Conservation (phyloP, 2,329 filamentous ascomycete genomes). For the Scytalidium sp. region DNA sequence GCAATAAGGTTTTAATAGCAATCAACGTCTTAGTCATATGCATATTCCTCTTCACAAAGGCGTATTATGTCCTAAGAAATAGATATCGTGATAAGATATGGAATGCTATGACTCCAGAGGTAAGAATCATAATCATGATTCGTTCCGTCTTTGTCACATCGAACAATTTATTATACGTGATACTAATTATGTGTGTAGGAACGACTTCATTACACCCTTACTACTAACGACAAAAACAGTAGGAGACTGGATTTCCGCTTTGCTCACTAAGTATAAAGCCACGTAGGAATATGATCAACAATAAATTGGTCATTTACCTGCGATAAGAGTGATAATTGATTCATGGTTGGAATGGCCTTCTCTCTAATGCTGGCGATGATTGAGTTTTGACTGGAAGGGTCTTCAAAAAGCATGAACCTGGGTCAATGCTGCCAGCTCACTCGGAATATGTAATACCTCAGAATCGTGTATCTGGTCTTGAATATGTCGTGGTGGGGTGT, state of each 20-base stretch:
- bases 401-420: no score
- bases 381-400: no score
- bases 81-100: constrained; percentile 34
- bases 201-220: constrained; percentile 22
- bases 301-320: no score
- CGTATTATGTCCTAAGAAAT: constrained; percentile 43
- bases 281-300: no score
- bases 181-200: neutral
- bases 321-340: no score
- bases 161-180: neutral
- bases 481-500: no score
- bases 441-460: no score
- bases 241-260: constrained; percentile 21
- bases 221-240: constrained; percentile 33
- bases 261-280: constrained; percentile 6
- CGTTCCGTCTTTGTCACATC: no score
- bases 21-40: constrained; percentile 46
- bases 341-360: no score
- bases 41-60: constrained; percentile 39
- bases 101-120: constrained; percentile 38
- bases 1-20: constrained; percentile 50
- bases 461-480: no score
- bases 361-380: no score
- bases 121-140: constrained; percentile 41
- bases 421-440: no score